Evolutionary conservation across 169 alveolate species (phyloP).

Genomic region (Plasmodium knowlesi): DNA sequence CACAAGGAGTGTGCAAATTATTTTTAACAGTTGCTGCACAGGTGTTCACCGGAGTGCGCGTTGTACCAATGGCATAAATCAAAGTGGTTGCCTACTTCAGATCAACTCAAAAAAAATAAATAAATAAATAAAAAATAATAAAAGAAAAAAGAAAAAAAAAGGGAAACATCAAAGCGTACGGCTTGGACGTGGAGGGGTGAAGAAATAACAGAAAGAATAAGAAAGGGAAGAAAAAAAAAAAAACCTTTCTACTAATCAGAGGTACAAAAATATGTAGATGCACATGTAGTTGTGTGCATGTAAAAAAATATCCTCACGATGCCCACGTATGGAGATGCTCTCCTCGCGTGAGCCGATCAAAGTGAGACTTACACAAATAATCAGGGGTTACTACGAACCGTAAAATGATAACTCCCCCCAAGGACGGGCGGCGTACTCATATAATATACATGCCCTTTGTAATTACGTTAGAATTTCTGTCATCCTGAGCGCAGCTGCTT

Average conservation of each 20-base stretch:
- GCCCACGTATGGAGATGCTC: background rate
- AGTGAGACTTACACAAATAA: background rate
- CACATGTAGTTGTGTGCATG: background rate
- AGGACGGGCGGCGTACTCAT: background rate
- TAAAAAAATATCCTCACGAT: background rate
- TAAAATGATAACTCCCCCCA: background rate
- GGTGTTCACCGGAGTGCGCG: background rate
- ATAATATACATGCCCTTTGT: background rate
- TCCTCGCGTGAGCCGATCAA: background rate
- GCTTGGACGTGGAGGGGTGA: background rate
- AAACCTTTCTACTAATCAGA: background rate
- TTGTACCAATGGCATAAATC: background rate
- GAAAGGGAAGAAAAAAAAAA: background rate
- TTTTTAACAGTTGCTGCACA: background rate
- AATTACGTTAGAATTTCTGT: background rate
- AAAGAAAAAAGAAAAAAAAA: background rate
- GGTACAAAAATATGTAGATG: background rate
- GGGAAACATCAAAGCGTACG: background rate
- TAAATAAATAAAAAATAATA: background rate
- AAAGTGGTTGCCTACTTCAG: background rate
- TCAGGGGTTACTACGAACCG: background rate
- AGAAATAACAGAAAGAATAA: background rate
- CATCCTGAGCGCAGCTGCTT: background rate
- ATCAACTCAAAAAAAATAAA: background rate
- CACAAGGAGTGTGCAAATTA: background rate